phyloP scores from a whole-genome alignment of 495 filamentous ascomycete species.

The Penicillium silybi region DNA sequence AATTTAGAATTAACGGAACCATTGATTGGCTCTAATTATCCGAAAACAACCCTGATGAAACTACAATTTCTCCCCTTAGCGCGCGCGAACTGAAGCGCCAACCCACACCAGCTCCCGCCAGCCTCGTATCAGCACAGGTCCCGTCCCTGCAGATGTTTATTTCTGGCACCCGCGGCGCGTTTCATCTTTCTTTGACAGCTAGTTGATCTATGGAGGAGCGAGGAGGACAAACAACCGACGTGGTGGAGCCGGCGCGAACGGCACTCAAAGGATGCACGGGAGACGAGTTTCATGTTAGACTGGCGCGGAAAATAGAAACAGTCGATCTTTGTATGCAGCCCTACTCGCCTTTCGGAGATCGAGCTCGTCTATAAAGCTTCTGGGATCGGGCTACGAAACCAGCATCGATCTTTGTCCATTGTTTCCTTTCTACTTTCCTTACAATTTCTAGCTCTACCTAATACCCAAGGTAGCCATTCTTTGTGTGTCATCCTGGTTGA shows the following conservation, averaged over 20 bases:
- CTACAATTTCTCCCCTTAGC: constrained; percentile 10
- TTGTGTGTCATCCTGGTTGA: constrained; percentile 17
- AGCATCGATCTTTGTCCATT: neutral
- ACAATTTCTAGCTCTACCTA: neutral
- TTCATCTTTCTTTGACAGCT: constrained; percentile 12
- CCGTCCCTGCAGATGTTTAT: neutral
- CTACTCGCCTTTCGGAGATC: neutral
- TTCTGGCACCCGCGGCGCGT: constrained; percentile 3
- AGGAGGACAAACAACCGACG: neutral
- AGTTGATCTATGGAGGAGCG: constrained; percentile 9
- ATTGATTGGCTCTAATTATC: constrained; percentile 14
- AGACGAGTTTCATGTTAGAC: constrained; percentile 16
- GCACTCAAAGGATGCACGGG: constrained; percentile 1
- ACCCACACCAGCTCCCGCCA: neutral
- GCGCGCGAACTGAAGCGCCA: constrained; percentile 24
- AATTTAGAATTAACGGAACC: neutral
- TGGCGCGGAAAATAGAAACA: constrained; percentile 18
- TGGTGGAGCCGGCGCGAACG: constrained; percentile 10
- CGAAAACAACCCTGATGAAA: constrained; percentile 6
- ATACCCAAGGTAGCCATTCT: neutral
- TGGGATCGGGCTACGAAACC: neutral
- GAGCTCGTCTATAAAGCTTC: constrained; percentile 19
- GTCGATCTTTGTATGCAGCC: constrained; percentile 1
- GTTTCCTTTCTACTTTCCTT: constrained; percentile 17
- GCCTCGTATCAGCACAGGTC: neutral